Evolutionary conservation across 2,329 filamentous ascomycete species (phyloP).

Genomic region (Decorospora gaudefroyi): DNA sequence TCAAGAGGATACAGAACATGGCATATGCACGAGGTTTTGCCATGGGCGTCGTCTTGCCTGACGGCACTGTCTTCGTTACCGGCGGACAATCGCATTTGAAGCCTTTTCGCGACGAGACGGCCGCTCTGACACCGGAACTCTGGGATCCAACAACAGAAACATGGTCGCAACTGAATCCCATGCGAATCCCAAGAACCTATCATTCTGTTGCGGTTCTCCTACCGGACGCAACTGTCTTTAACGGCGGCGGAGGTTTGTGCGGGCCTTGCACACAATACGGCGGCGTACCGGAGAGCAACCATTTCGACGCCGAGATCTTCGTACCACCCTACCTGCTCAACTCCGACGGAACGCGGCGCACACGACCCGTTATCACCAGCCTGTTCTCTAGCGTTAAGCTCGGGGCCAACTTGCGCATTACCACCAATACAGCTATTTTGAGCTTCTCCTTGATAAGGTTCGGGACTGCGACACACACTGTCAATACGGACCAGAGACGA

Average conservation of each 20-base stretch:
- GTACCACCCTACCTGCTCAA: conserved; percentile 61
- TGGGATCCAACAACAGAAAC: conserved; percentile 28
- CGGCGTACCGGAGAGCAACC: conserved; percentile 46
- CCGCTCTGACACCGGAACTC: conserved; percentile 28
- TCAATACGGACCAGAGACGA: conserved; percentile 63
- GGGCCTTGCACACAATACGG: conserved; percentile 42
- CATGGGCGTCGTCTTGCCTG: conserved; percentile 38
- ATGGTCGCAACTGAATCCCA: conserved; percentile 32
- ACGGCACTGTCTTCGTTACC: conserved; percentile 43
- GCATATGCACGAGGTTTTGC: conserved; percentile 36
- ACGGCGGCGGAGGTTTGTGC: conserved; percentile 51
- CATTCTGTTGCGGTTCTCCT: conserved; percentile 37
- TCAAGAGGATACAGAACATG: conserved; percentile 33
- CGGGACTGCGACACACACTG: conserved; percentile 58
- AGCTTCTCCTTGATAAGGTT: conserved; percentile 55
- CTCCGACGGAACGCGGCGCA: conserved; percentile 48
- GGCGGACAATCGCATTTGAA: conserved; percentile 30
- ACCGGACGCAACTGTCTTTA: conserved; percentile 33
- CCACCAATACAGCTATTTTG: conserved; percentile 30
- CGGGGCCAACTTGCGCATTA: conserved; percentile 40
- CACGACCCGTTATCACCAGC: conserved; percentile 51
- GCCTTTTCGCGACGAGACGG: conserved; percentile 28
- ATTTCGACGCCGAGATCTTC: conserved; percentile 61
- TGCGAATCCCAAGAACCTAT: conserved; percentile 32
- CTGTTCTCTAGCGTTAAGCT: conserved; percentile 39